Base-by-base conservation (phyloP, 2,329 filamentous ascomycete species). In the Hymenoscyphus salicellus region DNA sequence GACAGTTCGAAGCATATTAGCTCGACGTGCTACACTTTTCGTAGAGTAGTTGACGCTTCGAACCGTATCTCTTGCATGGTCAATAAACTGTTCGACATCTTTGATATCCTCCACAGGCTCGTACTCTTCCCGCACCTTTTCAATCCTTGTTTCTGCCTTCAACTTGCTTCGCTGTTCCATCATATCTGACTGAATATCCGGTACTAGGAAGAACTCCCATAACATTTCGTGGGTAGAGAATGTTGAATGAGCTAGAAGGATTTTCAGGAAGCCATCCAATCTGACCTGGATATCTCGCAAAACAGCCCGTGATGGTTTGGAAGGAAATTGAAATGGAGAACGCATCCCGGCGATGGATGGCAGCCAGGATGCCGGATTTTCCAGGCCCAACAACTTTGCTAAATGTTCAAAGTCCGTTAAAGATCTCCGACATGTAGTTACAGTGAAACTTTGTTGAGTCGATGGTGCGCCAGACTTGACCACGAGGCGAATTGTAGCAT, bases 181-280 rank as follows among this genome's bases (percentile, higher is more conserved):
- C 86, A 93, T 92, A 23, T 92, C 88, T 0, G 91, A 85, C 75
- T 97, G 92, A 59, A 99, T 86, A 71, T 99, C 95, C 1, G 95
- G 95, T 14, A 99, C 93, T 0, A 99, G 84, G 78, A 99, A 97
- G 79, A 99, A 99, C 73, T 99, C 95, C 96, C 95, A 99, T 1
- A 99, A 84, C 84, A 98, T 92, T 79, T 99, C 95, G 74, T 99
- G 96, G 0, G 92, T 97, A 0, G 92, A 86, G 75, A 99, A 97
- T 0, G 95, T 98, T 3, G 94, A 90, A 74, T 99, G 95, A 8
- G 86, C 83, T 30, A 99, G 83, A 68, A 99, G 84, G 20, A 93
- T 92, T 69, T 91, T 92, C 71, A 99, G 80, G 72, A 98, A 97
- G 70, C 87, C 89, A 77, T 99, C 92, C 23, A 97, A 86, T 17